These are phyloP conservation scores for Lippia alba DNA, from an alignment of 305 asterid genomes.

Conservation along the genomic window DNA sequence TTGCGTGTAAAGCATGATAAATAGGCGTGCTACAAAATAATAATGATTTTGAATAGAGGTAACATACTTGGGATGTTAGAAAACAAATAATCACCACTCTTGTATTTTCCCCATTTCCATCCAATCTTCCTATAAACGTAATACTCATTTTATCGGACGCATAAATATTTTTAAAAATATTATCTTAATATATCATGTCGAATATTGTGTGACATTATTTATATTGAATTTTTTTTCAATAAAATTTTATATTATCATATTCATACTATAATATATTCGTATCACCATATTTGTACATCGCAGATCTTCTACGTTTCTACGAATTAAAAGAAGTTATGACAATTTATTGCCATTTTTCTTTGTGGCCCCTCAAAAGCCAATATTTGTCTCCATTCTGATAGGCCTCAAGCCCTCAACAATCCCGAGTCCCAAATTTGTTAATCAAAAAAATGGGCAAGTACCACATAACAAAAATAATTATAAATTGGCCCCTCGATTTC, in stretches of 20 bases:
- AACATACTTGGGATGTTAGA: not conserved
- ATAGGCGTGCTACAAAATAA: constrained; percentile 28
- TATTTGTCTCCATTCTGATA: constrained; percentile 19
- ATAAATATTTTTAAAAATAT: no score
- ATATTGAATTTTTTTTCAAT: no score
- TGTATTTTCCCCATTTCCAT: not conserved
- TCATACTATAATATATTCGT: no score
- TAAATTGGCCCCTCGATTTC: no score
- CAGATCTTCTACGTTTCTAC: not conserved
- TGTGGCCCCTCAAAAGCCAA: constrained; percentile 3
- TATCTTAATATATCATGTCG: no score
- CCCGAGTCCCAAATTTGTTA: not conserved
- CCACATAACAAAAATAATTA: not conserved
- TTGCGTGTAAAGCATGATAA: constrained; percentile 31
- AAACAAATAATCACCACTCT: constrained; percentile 10
- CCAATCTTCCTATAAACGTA: constrained; percentile 26
- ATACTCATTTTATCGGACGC: no score
- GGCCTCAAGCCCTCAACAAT: not conserved
- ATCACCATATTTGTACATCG: no score
- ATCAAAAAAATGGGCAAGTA: not conserved
- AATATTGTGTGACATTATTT: no score
- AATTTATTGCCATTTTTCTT: not conserved
- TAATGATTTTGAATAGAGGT: constrained; percentile 25
- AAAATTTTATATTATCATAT: no score
- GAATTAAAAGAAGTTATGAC: not conserved